Base-by-base conservation (phyloP, 805 yeast genomes). In the Kodamaea sagamina region DNA sequence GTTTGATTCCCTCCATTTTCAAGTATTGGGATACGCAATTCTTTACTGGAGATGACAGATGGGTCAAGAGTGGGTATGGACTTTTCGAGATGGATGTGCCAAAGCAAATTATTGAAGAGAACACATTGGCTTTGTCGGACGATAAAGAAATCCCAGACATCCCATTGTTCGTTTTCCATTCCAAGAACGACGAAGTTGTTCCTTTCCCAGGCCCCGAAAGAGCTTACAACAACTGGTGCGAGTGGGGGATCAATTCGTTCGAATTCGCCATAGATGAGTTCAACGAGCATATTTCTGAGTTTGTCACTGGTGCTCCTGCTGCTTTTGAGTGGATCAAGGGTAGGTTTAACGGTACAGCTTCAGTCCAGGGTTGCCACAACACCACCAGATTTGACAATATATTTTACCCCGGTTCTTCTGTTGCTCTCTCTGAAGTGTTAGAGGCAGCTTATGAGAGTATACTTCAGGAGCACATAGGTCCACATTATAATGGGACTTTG, bases 321-420 rank as follows among this genome's bases (percentile, higher is more conserved):
- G 62, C 55, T 3, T 38, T 58, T 12, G 28, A 42, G 6, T 59
- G 59, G 58, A 24, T 59, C 9, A 36, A 47, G 26, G 48, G 49
- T 6, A 45, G 52, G 22, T 51, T 53, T 9, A 38, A 43, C 2
- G 57, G 58, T 8, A 42, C 19, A 4, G 35, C 38, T 2, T 44
- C 56, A 4, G 47, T 52, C 8, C 11, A 41, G 2, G 62, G 63
- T 2, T 59, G 63, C 37, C 27, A 37, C 6, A 47, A 36, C 12
- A 47, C 41, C 76, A 82, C 63, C 66, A 47, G 82, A 71, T 48
- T 61, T 61, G 8, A 66, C 55, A 58, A 65, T 65, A 32, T 85
- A 71, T 44, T 79, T 65, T 55, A 58, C 66, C 50, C 60, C 69
- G 43, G 65, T 72, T 40, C 77, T 28, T 28, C 36, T 16, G 15